Percentiles rank a stretch among this genome's conserved stretches.
phyloP scores from a whole-genome alignment of 2,329 filamentous ascomycete genomes.

The Paraconiothyrium sp. region DNA sequence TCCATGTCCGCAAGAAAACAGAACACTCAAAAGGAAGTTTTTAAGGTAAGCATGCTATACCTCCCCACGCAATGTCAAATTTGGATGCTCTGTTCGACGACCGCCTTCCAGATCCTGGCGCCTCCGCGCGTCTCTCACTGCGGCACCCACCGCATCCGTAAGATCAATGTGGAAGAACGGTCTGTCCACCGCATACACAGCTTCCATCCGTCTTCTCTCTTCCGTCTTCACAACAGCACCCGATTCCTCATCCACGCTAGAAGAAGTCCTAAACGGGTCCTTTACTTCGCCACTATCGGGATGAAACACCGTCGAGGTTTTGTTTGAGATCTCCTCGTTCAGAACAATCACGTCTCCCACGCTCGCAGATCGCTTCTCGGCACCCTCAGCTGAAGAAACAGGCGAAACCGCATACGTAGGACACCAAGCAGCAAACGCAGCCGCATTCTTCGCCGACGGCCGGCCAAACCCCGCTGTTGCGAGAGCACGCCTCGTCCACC shows the following conservation, averaged over 20 bases:
- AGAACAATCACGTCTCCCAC: neutral
- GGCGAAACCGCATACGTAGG: conserved; percentile 35
- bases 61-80: neutral
- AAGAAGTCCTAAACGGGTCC: neutral
- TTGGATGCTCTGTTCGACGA: neutral
- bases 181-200: conserved; percentile 35
- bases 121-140: conserved; percentile 34
- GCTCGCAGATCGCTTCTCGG: neutral
- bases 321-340: neutral
- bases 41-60: neutral
- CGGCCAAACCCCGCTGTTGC: conserved; percentile 65
- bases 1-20: neutral
- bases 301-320: neutral
- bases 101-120: conserved; percentile 17
- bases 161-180: conserved; percentile 44
- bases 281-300: neutral
- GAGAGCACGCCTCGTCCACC: conserved; percentile 67
- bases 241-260: neutral
- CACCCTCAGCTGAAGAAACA: conserved; percentile 25
- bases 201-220: conserved; percentile 13
- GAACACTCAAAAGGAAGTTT: too few species aligned
- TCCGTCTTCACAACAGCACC: neutral
- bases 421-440: conserved; percentile 30
- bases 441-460: conserved; percentile 28
- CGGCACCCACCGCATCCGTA: conserved; percentile 40